Conservation (phyloP, 371 early-diverging fungal species). For the Parasitella parasitica region DNA sequence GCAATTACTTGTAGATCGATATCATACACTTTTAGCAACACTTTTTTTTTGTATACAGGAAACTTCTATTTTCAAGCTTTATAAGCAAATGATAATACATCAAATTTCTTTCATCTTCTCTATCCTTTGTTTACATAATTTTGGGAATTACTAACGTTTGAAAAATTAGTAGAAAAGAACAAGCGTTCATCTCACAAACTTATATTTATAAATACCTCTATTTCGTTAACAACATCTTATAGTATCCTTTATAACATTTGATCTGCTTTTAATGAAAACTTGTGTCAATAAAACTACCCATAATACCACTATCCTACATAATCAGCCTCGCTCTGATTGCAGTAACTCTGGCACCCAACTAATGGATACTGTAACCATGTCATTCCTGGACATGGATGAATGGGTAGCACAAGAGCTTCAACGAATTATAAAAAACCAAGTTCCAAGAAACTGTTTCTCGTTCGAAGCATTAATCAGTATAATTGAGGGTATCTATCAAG, state of each 20-base stretch:
- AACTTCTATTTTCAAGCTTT: not conserved
- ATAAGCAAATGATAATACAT: not conserved
- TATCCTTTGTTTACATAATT: not conserved
- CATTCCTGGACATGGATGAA: not conserved
- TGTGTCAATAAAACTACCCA: not conserved
- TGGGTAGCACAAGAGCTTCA: slow-evolving; percentile 11
- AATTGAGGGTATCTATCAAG: not conserved
- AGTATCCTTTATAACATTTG: too few species aligned
- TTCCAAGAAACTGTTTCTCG: not conserved
- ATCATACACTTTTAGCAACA: too few species aligned
- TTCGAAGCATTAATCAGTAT: slow-evolving; percentile 2
- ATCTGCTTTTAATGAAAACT: not conserved
- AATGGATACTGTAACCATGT: not conserved
- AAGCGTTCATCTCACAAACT: too few species aligned
- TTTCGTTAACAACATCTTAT: too few species aligned
- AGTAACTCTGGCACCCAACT: not conserved
- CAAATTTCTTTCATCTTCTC: not conserved
- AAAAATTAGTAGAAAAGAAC: too few species aligned
- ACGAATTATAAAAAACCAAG: not conserved
- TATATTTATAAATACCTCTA: too few species aligned
- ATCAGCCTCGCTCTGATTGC: not conserved
- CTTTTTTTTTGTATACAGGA: not conserved
- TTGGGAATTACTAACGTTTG: not conserved
- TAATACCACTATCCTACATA: not conserved
- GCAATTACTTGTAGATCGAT: too few species aligned